Conservation (phyloP, 129 eudicot species). For the Escallonia rubra region DNA sequence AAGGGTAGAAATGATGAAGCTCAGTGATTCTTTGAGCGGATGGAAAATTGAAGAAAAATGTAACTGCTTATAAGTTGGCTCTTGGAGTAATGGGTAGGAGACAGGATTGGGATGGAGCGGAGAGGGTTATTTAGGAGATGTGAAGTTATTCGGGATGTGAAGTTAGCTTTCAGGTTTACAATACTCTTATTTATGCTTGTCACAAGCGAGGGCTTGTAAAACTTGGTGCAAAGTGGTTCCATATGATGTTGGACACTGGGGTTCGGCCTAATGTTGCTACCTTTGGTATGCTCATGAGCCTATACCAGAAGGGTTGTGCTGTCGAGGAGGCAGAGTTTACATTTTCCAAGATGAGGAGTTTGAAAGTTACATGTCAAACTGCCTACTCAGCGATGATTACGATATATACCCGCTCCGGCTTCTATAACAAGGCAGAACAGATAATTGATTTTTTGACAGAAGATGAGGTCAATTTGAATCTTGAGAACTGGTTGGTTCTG, state of each 20-base stretch:
- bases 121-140: constrained; percentile 60
- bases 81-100: constrained; percentile 84
- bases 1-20: constrained; percentile 46
- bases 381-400: constrained; percentile 97
- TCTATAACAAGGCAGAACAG: constrained; percentile 59
- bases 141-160: constrained; percentile 45
- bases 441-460: constrained; percentile 50
- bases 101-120: constrained; percentile 79
- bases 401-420: constrained; percentile 72
- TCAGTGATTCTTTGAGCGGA: constrained; percentile 59
- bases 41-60: constrained; percentile 68
- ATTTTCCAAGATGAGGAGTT: constrained; percentile 64
- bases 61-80: constrained; percentile 58
- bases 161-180: constrained; percentile 57
- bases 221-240: constrained; percentile 65
- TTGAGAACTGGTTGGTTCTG: constrained; percentile 84
- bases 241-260: constrained; percentile 61
- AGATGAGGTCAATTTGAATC: constrained; percentile 53
- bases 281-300: constrained; percentile 89
- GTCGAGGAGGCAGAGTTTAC: constrained; percentile 81
- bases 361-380: constrained; percentile 43
- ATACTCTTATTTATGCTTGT: constrained; percentile 80
- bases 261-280: constrained; percentile 84
- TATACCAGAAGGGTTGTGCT: constrained; percentile 66
- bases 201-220: constrained; percentile 52